A percentile compares a stretch with the other conserved stretches of the same genome.
Conservation (phyloP, 192 early-diverging fungal genomes). For the Coemansia sp. region DNA sequence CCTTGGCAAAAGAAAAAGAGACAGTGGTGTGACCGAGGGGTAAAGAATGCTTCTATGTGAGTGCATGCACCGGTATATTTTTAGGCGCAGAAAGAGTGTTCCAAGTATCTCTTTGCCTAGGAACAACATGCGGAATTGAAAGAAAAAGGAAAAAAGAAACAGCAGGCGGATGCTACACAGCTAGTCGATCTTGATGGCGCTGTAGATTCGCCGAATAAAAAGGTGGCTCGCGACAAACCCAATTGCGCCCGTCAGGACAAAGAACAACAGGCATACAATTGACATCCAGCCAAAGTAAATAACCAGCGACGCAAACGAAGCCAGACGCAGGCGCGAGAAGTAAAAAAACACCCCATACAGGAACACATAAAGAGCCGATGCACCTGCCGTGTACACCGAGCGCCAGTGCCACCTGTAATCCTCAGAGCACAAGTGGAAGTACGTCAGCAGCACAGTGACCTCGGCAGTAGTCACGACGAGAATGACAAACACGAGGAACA, state of each 20-base stretch:
- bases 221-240: slow-evolving; percentile 74
- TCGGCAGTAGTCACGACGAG: slow-evolving; percentile 82
- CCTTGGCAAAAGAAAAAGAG: neutral
- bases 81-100: neutral
- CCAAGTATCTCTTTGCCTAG: neutral
- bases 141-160: neutral
- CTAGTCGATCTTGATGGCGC: slow-evolving; percentile 82
- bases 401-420: slow-evolving; percentile 88
- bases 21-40: neutral
- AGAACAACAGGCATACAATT: slow-evolving; percentile 73
- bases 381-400: slow-evolving; percentile 81
- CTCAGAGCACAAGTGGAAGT: slow-evolving; percentile 87
- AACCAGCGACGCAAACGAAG: slow-evolving; percentile 69
- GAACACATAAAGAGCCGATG: slow-evolving; percentile 84
- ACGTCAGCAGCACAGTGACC: slow-evolving; percentile 83
- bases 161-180: neutral
- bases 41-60: neutral
- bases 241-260: slow-evolving; percentile 74
- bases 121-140: too few relatives aligned
- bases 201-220: slow-evolving; percentile 81
- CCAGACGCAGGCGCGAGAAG: slow-evolving; percentile 72
- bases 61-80: slow-evolving; percentile 2
- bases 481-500: slow-evolving; percentile 84
- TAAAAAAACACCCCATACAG: slow-evolving; percentile 89
- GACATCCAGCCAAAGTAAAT: slow-evolving; percentile 91